These are phyloP conservation scores for Colletotrichum phormii DNA, from an alignment of 2,329 filamentous ascomycete species.

Conservation along the genomic window DNA sequence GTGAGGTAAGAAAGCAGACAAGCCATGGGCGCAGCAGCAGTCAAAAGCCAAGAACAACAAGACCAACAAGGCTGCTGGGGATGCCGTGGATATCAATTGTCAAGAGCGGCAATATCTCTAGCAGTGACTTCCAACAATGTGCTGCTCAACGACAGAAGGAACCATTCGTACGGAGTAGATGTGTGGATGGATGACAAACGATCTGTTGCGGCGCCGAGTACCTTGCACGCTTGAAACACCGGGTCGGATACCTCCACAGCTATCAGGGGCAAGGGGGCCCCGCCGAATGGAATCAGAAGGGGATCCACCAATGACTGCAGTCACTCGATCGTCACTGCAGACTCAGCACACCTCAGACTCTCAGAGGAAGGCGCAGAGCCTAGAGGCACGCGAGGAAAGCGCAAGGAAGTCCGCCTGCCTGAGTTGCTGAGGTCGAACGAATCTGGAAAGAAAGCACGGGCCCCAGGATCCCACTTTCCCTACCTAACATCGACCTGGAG, in stretches of 20 bases:
- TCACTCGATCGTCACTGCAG: not conserved
- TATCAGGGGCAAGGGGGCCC: slow-evolving; percentile 4
- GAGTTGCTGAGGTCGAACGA: not conserved
- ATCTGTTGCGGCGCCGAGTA: slow-evolving; percentile 17
- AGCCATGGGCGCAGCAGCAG: not conserved
- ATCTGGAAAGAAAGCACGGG: not conserved
- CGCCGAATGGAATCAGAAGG: not conserved
- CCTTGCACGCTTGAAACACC: not conserved
- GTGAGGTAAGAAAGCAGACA: too few relatives aligned
- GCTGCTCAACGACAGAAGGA: too few relatives aligned
- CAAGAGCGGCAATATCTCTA: too few relatives aligned
- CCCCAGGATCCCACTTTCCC: not conserved
- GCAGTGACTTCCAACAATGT: too few relatives aligned
- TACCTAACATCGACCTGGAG: not conserved
- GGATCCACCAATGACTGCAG: slow-evolving; percentile 1
- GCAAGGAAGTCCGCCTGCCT: too few relatives aligned
- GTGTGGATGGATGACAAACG: too few relatives aligned
- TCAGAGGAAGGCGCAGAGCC: not conserved
- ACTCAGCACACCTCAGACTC: not conserved
- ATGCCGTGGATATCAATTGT: too few relatives aligned
- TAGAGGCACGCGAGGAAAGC: too few relatives aligned
- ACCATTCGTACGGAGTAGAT: too few relatives aligned
- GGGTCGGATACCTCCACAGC: not conserved
- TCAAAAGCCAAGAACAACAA: too few relatives aligned
- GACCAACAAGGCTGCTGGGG: too few relatives aligned